phyloP scores from a whole-genome alignment of 441 rosid genomes.

The Mallotus japonicus region DNA sequence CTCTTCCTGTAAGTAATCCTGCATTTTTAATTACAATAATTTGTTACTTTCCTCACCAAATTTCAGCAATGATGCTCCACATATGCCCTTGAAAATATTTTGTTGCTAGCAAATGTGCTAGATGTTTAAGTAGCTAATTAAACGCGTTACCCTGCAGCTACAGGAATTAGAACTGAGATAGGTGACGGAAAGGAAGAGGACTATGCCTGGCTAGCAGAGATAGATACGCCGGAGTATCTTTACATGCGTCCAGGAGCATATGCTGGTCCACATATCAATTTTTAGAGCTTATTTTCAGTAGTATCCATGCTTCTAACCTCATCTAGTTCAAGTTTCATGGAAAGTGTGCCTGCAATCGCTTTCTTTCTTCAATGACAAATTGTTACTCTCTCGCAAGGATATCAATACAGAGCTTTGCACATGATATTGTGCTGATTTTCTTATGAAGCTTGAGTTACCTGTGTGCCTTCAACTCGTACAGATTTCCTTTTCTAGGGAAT shows the following conservation, averaged over 20 bases:
- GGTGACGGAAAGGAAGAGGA: slow-evolving; percentile 54
- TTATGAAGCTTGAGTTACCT: not conserved
- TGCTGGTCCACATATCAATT: slow-evolving; percentile 51
- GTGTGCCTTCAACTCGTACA: not conserved
- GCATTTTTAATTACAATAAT: not conserved
- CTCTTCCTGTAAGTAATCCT: slow-evolving; percentile 46
- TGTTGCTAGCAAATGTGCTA: not conserved
- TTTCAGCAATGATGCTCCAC: not conserved
- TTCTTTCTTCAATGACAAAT: not conserved
- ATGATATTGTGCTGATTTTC: not conserved
- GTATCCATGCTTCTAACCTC: not conserved
- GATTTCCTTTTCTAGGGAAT: not conserved
- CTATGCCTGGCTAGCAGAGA: slow-evolving; percentile 83
- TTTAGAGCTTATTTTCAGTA: slow-evolving; percentile 29
- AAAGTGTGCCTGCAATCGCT: not conserved
- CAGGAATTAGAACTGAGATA: slow-evolving; percentile 42
- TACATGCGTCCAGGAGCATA: slow-evolving; percentile 65
- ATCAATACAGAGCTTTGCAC: not conserved
- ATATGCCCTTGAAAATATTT: not conserved
- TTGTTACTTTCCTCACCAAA: not conserved
- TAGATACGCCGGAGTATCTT: slow-evolving; percentile 59
- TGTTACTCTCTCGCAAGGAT: not conserved
- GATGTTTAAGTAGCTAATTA: slow-evolving; percentile 9
- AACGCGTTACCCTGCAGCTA: slow-evolving; percentile 21
- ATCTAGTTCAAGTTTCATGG: not conserved